Evolutionary conservation across 352 stramenopile species (phyloP), one percentile per base, ranked within the genome.

Genomic region (Elongisporangium prolatum): DNA sequence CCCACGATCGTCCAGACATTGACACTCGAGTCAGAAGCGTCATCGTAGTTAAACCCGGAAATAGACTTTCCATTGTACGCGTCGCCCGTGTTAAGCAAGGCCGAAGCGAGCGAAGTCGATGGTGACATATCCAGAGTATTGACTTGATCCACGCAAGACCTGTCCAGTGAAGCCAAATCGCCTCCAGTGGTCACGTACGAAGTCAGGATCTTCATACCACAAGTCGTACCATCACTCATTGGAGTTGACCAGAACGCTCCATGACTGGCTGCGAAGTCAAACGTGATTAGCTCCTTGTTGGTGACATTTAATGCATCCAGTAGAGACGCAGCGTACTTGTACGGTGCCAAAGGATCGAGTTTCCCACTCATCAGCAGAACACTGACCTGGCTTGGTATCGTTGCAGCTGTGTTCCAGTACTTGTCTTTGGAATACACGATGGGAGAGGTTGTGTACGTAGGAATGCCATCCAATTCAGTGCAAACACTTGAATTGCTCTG

Each of bases 161-260:
- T 91, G 65, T 93, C 77, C 28, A 93, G 75, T 13, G 72, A 65
- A 21, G 57, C 52, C 11, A 93, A 57, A 3, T 72, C 68, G 52
- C 84, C 84, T 56, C 71, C 68, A 58, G 79, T 62, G 37, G 69
- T 63, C 20, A 93, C 81, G 59, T 77, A 93, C 17, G 81, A 91
- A 11, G 72, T 61, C 18, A 93, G 66, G 60, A 93, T 83, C 17
- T 67, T 71, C 50, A 88, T 78, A 24, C 81, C 84, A 54, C 84
- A 93, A 7, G 80, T 86, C 9, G 64, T 40, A 21, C 72, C 65
- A n/a, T 71, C 72, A 8, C 55, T 57, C 44, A 66, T 79, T 13
- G 75, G 79, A 24, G 84, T 91, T 50, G 84, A 40, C 28, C 28
- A 40, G 14, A 40, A 14, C 5, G 28, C 14, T n/a, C 54, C 59